These are phyloP conservation scores for Pestalotiopsis sp. DNA, from an alignment of 2,329 filamentous ascomycete species.

Conservation along the genomic window DNA sequence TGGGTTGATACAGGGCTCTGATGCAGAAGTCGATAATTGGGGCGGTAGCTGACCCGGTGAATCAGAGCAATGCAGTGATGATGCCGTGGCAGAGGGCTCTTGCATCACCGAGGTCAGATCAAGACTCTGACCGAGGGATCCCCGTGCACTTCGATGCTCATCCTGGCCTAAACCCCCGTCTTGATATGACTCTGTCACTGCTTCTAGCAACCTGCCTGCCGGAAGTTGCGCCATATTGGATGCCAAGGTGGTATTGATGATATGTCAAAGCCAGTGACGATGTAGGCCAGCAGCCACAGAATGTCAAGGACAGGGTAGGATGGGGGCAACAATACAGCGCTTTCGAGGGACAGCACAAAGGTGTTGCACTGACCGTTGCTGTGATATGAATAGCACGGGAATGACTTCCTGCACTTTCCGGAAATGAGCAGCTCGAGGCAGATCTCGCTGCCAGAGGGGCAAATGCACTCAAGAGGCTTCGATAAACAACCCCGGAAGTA, in stretches of 20 bases:
- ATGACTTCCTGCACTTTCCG: background rate
- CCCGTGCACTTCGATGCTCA: slow-evolving; percentile 22
- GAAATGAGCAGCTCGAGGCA: background rate
- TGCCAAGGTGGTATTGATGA: slow-evolving; percentile 9
- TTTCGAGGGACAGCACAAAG: background rate
- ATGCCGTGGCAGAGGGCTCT: background rate
- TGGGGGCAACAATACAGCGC: background rate
- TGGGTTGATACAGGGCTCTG: background rate
- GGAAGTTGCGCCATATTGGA: background rate
- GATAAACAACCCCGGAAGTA: background rate
- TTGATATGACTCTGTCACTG: slow-evolving; percentile 13
- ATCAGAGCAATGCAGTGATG: background rate
- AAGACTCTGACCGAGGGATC: slow-evolving; percentile 34
- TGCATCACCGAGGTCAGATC: slow-evolving; percentile 27
- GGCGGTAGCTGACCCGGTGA: slow-evolving; percentile 8
- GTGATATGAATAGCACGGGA: background rate
- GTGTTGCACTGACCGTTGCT: background rate
- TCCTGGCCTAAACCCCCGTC: slow-evolving; percentile 7
- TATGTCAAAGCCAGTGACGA: background rate
- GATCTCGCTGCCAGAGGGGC: background rate
- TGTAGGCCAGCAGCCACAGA: background rate
- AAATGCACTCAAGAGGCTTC: background rate
- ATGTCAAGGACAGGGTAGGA: background rate
- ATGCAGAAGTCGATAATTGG: slow-evolving; percentile 13
- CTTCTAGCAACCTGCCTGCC: background rate